Evolutionary conservation across 805 yeast genomes (phyloP).

Genomic region (Kluyveromyces lactis): DNA sequence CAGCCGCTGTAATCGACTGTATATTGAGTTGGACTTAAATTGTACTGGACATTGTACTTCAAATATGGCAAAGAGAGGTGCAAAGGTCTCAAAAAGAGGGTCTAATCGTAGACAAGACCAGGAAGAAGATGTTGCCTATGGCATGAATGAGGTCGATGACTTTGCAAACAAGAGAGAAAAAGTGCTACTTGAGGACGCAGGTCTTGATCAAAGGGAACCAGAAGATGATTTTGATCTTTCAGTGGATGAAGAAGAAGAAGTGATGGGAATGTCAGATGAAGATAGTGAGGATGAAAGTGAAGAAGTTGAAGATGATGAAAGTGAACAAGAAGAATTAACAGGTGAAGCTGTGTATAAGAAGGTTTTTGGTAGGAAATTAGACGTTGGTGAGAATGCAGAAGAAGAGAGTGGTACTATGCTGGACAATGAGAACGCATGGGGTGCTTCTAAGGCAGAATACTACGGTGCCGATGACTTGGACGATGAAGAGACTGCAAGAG

Average conservation of each 20-base stretch:
- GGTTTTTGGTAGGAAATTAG: conserved; percentile 28
- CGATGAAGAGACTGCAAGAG: conserved; percentile 65
- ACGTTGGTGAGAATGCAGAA: conserved; percentile 21
- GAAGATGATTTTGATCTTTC: conserved; percentile 38
- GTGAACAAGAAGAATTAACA: conserved; percentile 28
- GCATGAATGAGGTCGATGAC: conserved; percentile 59
- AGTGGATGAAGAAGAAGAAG: conserved; percentile 39
- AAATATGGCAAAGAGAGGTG: conserved; percentile 2
- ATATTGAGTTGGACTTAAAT: no score
- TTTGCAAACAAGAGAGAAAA: conserved; percentile 55
- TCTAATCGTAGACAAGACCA: conserved; percentile 7
- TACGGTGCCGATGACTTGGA: conserved; percentile 48
- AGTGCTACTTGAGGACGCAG: conserved; percentile 49
- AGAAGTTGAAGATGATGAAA: conserved; percentile 22
- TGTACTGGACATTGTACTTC: no score
- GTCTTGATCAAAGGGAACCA: conserved; percentile 33
- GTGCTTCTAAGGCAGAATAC: conserved; percentile 35
- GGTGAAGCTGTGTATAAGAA: conserved; percentile 33
- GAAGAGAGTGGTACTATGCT: conserved; percentile 25
- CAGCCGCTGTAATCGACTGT: no score
- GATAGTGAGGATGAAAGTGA: conserved; percentile 30
- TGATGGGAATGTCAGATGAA: conserved; percentile 41
- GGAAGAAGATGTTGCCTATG: conserved; percentile 32
- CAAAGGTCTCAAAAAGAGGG: conserved; percentile 4
- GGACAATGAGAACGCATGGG: conserved; percentile 40